Evolutionary conservation across 768 basidiomycete species (phyloP).

Genomic region (Rhodotorula kratochvilovae): DNA sequence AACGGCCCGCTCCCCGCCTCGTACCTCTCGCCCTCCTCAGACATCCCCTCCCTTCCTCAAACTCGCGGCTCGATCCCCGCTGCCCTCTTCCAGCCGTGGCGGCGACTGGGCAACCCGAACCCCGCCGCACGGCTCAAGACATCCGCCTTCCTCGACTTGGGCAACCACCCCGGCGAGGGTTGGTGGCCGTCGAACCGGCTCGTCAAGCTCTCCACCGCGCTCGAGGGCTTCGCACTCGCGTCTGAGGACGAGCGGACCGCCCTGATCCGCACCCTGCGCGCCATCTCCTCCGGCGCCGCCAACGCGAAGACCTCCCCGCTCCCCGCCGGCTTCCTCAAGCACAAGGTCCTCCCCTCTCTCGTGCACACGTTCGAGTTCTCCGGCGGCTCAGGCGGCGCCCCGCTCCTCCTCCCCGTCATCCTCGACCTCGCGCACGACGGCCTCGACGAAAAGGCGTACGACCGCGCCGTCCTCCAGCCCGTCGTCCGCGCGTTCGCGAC

Average conservation of each 20-base stretch:
- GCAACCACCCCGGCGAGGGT: slow-evolving; percentile 63
- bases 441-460: slow-evolving; percentile 54
- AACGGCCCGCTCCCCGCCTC: slow-evolving; percentile 63
- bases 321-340: slow-evolving; percentile 76
- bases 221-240: slow-evolving; percentile 77
- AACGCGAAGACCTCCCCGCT: slow-evolving; percentile 61
- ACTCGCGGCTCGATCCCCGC: slow-evolving; percentile 72
- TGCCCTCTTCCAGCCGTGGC: slow-evolving; percentile 71
- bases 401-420: slow-evolving; percentile 71
- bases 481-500: slow-evolving; percentile 78
- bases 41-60: slow-evolving; percentile 61
- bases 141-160: slow-evolving; percentile 70
- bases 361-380: slow-evolving; percentile 72
- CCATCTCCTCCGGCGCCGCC: slow-evolving; percentile 68
- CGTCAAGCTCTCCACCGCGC: slow-evolving; percentile 73
- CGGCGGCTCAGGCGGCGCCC: slow-evolving; percentile 56
- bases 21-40: slow-evolving; percentile 65
- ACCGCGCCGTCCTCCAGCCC: slow-evolving; percentile 64
- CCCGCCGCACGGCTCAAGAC: slow-evolving; percentile 71
- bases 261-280: slow-evolving; percentile 34
- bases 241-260: slow-evolving; percentile 62
- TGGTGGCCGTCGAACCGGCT: slow-evolving; percentile 80
- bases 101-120: slow-evolving; percentile 83
- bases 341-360: slow-evolving; percentile 82
- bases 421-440: slow-evolving; percentile 55